Evolutionary conservation across 108 stramenopile species (phyloP).

Genomic region (Skeletonema marinoi): DNA sequence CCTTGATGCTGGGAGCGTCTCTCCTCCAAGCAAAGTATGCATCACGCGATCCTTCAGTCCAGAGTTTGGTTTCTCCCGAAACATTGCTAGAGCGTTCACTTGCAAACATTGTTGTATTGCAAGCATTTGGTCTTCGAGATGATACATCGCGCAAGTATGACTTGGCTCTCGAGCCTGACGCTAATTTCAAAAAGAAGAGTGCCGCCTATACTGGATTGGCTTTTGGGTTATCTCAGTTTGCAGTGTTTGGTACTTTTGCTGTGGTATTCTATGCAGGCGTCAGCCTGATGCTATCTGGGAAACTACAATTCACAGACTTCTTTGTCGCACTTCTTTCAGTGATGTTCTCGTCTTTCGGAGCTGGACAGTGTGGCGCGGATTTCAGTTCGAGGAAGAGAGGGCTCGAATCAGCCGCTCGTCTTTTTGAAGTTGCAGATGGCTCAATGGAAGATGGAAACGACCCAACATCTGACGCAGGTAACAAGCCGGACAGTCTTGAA

Average conservation of each 20-base stretch:
- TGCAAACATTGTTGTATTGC: conserved; percentile 38
- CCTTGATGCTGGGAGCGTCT: conserved; percentile 26
- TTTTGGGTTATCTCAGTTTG: conserved; percentile 45
- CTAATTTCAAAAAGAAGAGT: conserved; percentile 31
- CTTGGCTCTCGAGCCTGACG: conserved; percentile 17
- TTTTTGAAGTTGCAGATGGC: conserved; percentile 51
- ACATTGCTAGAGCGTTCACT: conserved; percentile 32
- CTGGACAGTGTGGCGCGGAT: conserved; percentile 48
- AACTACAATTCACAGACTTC: conserved; percentile 38
- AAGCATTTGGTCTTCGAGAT: conserved; percentile 49
- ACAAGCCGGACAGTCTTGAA: conserved; percentile 41
- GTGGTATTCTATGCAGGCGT: conserved; percentile 44
- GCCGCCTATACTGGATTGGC: conserved; percentile 37
- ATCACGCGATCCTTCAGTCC: not conserved
- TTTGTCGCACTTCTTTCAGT: conserved; percentile 46
- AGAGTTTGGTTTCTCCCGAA: conserved; percentile 5
- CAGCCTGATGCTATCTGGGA: conserved; percentile 28
- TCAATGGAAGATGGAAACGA: conserved; percentile 37
- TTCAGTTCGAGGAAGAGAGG: conserved; percentile 38
- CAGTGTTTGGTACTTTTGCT: conserved; percentile 43
- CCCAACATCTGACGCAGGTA: conserved; percentile 56
- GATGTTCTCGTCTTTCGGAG: conserved; percentile 45
- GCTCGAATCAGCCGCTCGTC: conserved; percentile 29
- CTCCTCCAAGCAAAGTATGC: conserved; percentile 24
- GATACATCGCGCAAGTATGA: conserved; percentile 42